phyloP scores from a whole-genome alignment of 192 early-diverging fungal species.

The Coemansia sp. region DNA sequence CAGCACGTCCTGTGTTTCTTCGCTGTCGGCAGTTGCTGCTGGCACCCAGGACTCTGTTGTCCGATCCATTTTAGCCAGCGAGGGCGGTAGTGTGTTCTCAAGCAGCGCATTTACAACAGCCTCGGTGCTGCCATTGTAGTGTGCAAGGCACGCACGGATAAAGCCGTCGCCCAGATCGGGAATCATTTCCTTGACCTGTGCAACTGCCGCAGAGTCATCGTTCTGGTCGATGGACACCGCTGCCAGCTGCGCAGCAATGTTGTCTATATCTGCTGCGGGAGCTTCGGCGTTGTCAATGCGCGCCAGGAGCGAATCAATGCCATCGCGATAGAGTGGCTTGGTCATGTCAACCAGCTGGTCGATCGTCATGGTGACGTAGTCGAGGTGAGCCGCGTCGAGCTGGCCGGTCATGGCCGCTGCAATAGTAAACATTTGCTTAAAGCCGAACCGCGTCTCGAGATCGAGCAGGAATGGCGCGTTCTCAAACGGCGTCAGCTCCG shows the following conservation, averaged over 20 bases:
- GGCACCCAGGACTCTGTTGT: conserved; percentile 25
- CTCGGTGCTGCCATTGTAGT: conserved; percentile 68
- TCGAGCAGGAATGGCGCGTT: conserved; percentile 85
- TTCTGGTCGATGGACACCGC: conserved; percentile 6
- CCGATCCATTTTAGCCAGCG: conserved; percentile 68
- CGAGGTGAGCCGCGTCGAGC: conserved; percentile 59
- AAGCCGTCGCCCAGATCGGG: conserved; percentile 89
- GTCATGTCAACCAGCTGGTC: conserved; percentile 68
- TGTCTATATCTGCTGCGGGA: neutral
- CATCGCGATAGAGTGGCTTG: conserved; percentile 44
- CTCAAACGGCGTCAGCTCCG: conserved; percentile 56
- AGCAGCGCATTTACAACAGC: conserved; percentile 76
- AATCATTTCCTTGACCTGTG: conserved; percentile 84
- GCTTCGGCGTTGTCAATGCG: conserved; percentile 10
- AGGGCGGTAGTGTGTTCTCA: conserved; percentile 70
- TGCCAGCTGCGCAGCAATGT: conserved; percentile 6
- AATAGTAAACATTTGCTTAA: conserved; percentile 58
- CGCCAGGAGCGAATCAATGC: conserved; percentile 10
- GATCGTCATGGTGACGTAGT: conserved; percentile 65
- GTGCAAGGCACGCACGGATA: conserved; percentile 79
- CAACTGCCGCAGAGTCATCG: conserved; percentile 55
- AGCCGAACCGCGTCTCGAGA: conserved; percentile 71
- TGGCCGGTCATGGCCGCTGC: conserved; percentile 15
- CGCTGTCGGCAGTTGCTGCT: neutral
- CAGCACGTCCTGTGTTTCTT: conserved; percentile 37